Base-by-base conservation (phyloP, 192 early-diverging fungal genomes). In the Pilaira anomala region DNA sequence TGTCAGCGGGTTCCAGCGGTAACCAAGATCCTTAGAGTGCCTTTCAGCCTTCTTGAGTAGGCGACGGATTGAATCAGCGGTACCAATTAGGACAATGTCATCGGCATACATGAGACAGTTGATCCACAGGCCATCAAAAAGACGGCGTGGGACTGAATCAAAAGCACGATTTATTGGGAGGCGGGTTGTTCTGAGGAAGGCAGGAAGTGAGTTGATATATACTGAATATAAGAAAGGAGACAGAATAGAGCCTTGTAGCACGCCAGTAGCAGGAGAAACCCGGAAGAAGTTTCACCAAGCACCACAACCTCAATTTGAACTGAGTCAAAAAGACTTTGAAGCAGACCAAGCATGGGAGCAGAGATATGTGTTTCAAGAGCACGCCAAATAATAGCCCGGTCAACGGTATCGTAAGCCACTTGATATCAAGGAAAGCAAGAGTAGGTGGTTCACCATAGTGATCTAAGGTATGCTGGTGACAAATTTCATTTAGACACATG, bases 351-450 rank as follows among this genome's bases (percentile, higher is more conserved):
- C 12, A 44, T 2, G 16, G 7, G 57, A 3, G 18, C 44, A 1
- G 0, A 67, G 50, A 1, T 36, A 26, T n/a, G 22, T 21, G 21
- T 42, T 25, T 19, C 7, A 8, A 67, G 39, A 14, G 25, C 57
- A 0, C 12, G 3, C 56, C 65, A 67, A 8, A 67, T 48, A 4
- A 48, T 26, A 7, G 1, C 3, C n/a, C 55, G 52, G 11, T 67
- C 65, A 22, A 60, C 65, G 1, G 65, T 60, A 41, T 59, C 65
- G 36, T 67, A 67, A 14, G 56, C 26, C 56, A n/a, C 26, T 67
- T 39, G 2, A 67, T 67, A 44, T 67, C 65, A 2, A 67, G 18
- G 50, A 67, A 67, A 7, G 65, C 65, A 1, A 67, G 13, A 9
- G 30, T 26, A 13, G 65, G 42, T 1, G n/a, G 25, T 3, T 46